Evolutionary conservation across 257 asterid genomes (phyloP), one percentile per base, ranked within the genome.

Genomic region (Primulina eburnea): DNA sequence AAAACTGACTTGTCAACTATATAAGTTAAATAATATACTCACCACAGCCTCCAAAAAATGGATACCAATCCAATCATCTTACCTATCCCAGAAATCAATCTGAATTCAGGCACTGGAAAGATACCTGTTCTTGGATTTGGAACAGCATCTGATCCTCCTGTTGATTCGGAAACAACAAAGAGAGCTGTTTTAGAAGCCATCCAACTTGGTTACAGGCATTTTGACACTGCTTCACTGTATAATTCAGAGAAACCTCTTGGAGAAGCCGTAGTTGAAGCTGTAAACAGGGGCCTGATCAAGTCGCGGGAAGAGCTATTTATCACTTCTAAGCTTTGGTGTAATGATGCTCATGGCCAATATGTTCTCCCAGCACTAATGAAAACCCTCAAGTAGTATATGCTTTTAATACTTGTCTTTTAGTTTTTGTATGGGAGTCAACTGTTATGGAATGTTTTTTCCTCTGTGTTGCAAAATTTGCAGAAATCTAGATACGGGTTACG

Each of bases 321-420:
- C 72, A 82, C 88, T 14, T 80, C 93, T 1, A 87, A 87, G 84
- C 82, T 87, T 3, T 85, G 95, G 92, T 81, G 89, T 74, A 76
- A 77, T 65, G 92, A 89, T 65, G 83, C 95, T 71, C 89, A 89
- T 63, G 78, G 71, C 67, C 83, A 70, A 14, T 78, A 7, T 55
- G 87, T 89, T 30, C 59, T 74, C 33, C 80, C 90, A 29, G 89
- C 96, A 5, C 71, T 86, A 37, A 73, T 26, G 16, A 70, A 8
- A 58, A 77, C 83, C 55, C 83, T 80, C 70, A 30, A 68, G 84
- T 80, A 62, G 53, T 62, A 21, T 4, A 20, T 21, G 6, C 2
- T 63, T n/a, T 1, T 38, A 28, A 11, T 34, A 6, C 7, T 21
- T 20, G 3, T 8, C 24, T 67, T 50, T 38, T 35, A 7, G 0